These are phyloP conservation scores for Lactarius pseudohatsudake DNA, from an alignment of 768 basidiomycete genomes.

Conservation along the genomic window DNA sequence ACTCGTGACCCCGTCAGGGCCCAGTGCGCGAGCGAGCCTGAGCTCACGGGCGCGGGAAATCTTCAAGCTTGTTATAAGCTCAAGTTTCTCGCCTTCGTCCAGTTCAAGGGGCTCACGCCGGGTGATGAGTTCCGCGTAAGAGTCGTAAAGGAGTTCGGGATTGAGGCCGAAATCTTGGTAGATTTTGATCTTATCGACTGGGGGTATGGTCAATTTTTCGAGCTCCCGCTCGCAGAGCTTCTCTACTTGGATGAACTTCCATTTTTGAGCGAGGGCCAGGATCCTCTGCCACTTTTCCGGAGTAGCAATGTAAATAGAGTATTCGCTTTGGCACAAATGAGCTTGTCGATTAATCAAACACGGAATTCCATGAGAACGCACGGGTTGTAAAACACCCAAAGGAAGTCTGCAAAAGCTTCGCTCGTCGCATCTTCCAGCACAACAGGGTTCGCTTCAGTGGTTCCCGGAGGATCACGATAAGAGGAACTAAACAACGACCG, in stretches of 20 bases:
- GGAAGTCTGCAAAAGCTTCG: constrained; percentile 33
- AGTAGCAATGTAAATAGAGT: constrained; percentile 53
- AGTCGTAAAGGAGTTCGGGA: constrained; percentile 45
- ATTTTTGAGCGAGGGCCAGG: constrained; percentile 51
- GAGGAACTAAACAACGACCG: constrained; percentile 30
- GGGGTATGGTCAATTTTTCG: constrained; percentile 42
- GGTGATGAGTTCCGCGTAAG: constrained; percentile 54
- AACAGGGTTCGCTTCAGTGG: constrained; percentile 35
- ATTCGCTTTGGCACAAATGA: constrained; percentile 40
- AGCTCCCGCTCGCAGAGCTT: constrained; percentile 55
- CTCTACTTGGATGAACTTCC: constrained; percentile 55
- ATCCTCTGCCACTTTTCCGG: constrained; percentile 55
- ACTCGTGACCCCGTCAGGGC: background rate
- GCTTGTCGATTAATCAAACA: constrained; percentile 34
- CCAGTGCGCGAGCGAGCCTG: constrained; percentile 38
- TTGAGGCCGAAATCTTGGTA: constrained; percentile 58
- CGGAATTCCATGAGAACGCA: constrained; percentile 23
- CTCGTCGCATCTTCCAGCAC: constrained; percentile 31
- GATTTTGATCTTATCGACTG: constrained; percentile 53
- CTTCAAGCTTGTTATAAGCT: constrained; percentile 53
- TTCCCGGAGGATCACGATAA: constrained; percentile 32
- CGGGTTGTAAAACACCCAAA: constrained; percentile 39
- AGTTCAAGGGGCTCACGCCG: constrained; percentile 50
- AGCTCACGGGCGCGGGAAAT: constrained; percentile 56
- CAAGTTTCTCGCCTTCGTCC: constrained; percentile 55